phyloP scores from a whole-genome alignment of 1,284 basidiomycete species.

The Boletus mariae region DNA sequence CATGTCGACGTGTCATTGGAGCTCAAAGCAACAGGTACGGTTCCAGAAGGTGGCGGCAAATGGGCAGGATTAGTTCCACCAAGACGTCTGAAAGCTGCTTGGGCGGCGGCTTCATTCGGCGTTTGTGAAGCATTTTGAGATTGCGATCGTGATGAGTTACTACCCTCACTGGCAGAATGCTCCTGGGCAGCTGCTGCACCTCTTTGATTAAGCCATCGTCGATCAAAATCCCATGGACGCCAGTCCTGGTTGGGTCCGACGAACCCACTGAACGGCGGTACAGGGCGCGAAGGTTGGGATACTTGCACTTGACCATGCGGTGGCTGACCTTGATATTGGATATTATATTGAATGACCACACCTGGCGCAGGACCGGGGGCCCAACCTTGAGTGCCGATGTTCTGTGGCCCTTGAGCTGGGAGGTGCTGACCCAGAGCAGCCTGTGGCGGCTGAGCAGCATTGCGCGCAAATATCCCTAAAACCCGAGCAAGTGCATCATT shows the following conservation, averaged over 20 bases:
- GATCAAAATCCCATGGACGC: constrained; percentile 54
- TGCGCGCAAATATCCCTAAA: constrained; percentile 49
- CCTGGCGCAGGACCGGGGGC: constrained; percentile 34
- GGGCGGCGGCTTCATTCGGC: constrained; percentile 44
- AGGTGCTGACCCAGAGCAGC: constrained; percentile 17
- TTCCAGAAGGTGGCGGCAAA: constrained; percentile 8
- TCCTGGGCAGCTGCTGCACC: constrained; percentile 3
- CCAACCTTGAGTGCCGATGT: constrained; percentile 29
- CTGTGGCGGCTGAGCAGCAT: constrained; percentile 30
- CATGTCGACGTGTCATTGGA: constrained; percentile 17
- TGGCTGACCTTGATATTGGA: constrained; percentile 46
- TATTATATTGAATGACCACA: constrained; percentile 54
- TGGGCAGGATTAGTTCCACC: constrained; percentile 7
- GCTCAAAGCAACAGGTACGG: constrained; percentile 4
- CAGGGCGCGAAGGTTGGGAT: constrained; percentile 34
- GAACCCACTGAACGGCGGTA: constrained; percentile 54
- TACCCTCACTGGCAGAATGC: constrained; percentile 8
- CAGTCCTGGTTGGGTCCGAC: constrained; percentile 59
- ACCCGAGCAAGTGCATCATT: constrained; percentile 42
- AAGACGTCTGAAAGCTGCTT: constrained; percentile 41
- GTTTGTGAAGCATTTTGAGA: constrained; percentile 16
- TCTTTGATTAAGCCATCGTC: constrained; percentile 25
- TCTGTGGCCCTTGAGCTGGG: constrained; percentile 22
- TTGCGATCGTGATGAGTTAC: constrained; percentile 14
- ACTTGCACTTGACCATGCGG: constrained; percentile 22